Conservation (phyloP, 2,329 filamentous ascomycete species). For the Botryosphaeria dothidea region DNA sequence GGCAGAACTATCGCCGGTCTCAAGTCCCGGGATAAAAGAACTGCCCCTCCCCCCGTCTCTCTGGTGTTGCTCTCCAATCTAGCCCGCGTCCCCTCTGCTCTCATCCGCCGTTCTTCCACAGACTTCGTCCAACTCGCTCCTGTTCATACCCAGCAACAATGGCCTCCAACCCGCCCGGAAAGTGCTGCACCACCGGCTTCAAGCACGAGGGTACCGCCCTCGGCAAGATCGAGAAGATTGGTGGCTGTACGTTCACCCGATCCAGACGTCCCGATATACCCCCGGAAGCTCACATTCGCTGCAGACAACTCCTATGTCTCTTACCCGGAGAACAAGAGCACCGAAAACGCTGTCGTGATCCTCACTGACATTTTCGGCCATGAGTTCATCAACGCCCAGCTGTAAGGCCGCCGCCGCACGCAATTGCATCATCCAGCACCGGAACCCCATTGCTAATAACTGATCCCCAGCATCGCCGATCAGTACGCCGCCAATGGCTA, state of each 20-base stretch:
- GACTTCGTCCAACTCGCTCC: background rate
- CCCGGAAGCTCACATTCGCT: background rate
- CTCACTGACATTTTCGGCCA: slow-evolving; percentile 62
- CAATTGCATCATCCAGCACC: background rate
- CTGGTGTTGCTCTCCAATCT: background rate
- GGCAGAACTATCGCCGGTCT: background rate
- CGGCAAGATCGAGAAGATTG: slow-evolving; percentile 51
- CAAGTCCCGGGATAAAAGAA: background rate
- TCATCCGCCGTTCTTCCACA: background rate
- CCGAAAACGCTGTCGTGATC: slow-evolving; percentile 58
- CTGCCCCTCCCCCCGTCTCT: background rate
- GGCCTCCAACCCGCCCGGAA: slow-evolving; percentile 52
- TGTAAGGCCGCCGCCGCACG: slow-evolving; percentile 28
- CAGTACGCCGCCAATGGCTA: slow-evolving; percentile 74
- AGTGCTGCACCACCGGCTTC: slow-evolving; percentile 52
- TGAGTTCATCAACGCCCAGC: slow-evolving; percentile 51
- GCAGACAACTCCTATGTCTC: slow-evolving; percentile 58
- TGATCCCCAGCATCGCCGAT: slow-evolving; percentile 61
- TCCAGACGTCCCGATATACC: background rate
- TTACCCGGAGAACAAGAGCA: slow-evolving; percentile 54
- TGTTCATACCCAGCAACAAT: slow-evolving; percentile 32
- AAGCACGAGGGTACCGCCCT: slow-evolving; percentile 53
- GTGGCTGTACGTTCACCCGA: slow-evolving; percentile 40
- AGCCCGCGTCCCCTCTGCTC: background rate
- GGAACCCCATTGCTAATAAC: background rate